Evolutionary conservation across 306 rosid species (phyloP), one percentile per base, ranked within the genome.

Genomic region (Castanospermum australe): DNA sequence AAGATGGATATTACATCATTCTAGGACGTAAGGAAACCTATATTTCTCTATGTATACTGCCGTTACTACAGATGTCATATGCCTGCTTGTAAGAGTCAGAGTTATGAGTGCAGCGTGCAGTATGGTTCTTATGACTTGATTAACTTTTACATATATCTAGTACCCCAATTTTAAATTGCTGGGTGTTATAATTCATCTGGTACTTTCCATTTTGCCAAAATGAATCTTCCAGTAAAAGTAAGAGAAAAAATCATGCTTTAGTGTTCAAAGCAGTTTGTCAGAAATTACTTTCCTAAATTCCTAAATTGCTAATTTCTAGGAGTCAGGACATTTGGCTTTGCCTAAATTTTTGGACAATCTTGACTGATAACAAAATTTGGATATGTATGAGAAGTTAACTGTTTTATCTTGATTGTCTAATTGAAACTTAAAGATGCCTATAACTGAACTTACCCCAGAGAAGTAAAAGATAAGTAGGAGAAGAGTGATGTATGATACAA

Each of bases 1-100:
- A 86, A 71, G 96, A 92, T 86, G 98, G 98, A 44, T 95, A 95
- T 74, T 92, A 77, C 81, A 71, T 91, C 84, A 95, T 92, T 84
- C 68, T 92, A 80, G 98, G 97, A 87, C 95, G 98, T 92, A 91
- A 91, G 98, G 57, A 89, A 48, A 62, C 75, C 69, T 57, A 18
- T 65, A 77, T 36, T 68, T 78, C 76, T 79, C 75, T 14, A 11
- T 48, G 8, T 56, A 72, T 68, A 8, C 22, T 72, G 67, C 36
- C 3, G 32, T n/a, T n/a, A n/a, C n/a, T n/a, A n/a, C n/a, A n/a
- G 77, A 6, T 57, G 36, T 38, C 28, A 30, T 75, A 30, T 35
- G 65, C 45, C 38, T 77, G 30, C 39, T 15, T 8, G 54, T 50
- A 36, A 33, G 64, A 35, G 35, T 24, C 48, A 18, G 28, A 63